These are phyloP conservation scores for Cadophora gregata DNA, from an alignment of 2,329 filamentous ascomycete species.

Conservation along the genomic window DNA sequence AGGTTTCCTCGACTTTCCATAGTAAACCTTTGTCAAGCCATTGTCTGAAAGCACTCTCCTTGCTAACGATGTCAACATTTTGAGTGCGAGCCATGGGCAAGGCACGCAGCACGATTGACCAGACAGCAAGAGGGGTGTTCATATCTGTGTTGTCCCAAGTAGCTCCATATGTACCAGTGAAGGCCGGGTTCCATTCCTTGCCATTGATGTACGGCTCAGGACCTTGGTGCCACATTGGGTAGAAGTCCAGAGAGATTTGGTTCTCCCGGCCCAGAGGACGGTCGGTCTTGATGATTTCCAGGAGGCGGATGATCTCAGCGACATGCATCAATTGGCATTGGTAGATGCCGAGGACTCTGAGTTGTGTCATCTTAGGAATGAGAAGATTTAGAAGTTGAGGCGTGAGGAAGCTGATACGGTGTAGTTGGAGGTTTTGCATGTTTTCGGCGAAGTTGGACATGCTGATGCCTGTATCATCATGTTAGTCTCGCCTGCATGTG, in stretches of 20 bases:
- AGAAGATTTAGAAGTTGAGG: slow-evolving; percentile 35
- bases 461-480: slow-evolving; percentile 23
- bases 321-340: slow-evolving; percentile 41
- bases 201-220: slow-evolving; percentile 10
- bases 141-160: slow-evolving; percentile 40
- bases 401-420: slow-evolving; percentile 38
- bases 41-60: slow-evolving; percentile 33
- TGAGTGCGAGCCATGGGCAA: slow-evolving; percentile 30
- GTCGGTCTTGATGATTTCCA: slow-evolving; percentile 38
- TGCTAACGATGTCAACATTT: slow-evolving; percentile 32
- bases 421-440: slow-evolving; percentile 39
- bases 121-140: slow-evolving; percentile 34
- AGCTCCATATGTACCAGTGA: slow-evolving; percentile 34
- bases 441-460: slow-evolving; percentile 35
- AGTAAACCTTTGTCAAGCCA: slow-evolving; percentile 40
- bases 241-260: slow-evolving; percentile 40
- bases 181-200: not conserved
- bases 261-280: slow-evolving; percentile 30
- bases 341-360: slow-evolving; percentile 39
- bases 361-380: slow-evolving; percentile 38
- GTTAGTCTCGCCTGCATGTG: slow-evolving; percentile 4
- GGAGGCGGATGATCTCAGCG: slow-evolving; percentile 32
- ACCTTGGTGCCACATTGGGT: slow-evolving; percentile 38
- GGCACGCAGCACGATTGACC: slow-evolving; percentile 33
- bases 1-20: slow-evolving; percentile 33